phyloP scores from a whole-genome alignment of 1,139 yeast genomes.

The Sugiyamaella pinicola region DNA sequence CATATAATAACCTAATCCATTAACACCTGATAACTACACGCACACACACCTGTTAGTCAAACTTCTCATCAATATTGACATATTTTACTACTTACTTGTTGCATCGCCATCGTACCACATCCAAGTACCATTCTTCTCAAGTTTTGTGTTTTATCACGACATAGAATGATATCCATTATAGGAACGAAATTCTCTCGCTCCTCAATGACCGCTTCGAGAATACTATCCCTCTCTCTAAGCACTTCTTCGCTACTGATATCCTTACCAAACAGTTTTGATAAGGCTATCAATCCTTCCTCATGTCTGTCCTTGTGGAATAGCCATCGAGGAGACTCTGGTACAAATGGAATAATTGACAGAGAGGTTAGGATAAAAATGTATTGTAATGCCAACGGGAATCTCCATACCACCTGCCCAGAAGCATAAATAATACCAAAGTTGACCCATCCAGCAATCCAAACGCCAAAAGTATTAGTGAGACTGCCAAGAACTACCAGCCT shows the following conservation, averaged over 20 bases:
- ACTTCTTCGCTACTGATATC: slow-evolving; percentile 18
- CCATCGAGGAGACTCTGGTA: slow-evolving; percentile 82
- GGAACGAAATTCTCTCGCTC: slow-evolving; percentile 18
- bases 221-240: slow-evolving; percentile 19
- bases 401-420: slow-evolving; percentile 44
- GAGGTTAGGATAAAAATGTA: slow-evolving; percentile 60
- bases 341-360: slow-evolving; percentile 50
- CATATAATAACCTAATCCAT: slow-evolving; percentile 25
- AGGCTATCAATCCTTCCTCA: slow-evolving; percentile 17
- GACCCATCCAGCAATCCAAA: slow-evolving; percentile 23
- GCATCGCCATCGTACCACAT: slow-evolving; percentile 24
- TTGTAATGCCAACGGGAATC: slow-evolving; percentile 71
- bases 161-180: slow-evolving; percentile 15
- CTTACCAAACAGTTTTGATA: slow-evolving; percentile 17
- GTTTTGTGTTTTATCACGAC: slow-evolving; percentile 23
- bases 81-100: slow-evolving; percentile 19
- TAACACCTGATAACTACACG: slow-evolving; percentile 23
- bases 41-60: not conserved
- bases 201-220: slow-evolving; percentile 19
- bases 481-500: slow-evolving; percentile 20
- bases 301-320: slow-evolving; percentile 47
- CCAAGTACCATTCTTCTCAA: slow-evolving; percentile 25
- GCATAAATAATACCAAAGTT: slow-evolving; percentile 23
- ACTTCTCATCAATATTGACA: not conserved
- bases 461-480: slow-evolving; percentile 22